Percentiles rank a stretch among this genome's conserved stretches.
These are phyloP conservation scores for Pseudonitzschia pungens DNA, from an alignment of 108 stramenopile genomes.

Conservation along the genomic window DNA sequence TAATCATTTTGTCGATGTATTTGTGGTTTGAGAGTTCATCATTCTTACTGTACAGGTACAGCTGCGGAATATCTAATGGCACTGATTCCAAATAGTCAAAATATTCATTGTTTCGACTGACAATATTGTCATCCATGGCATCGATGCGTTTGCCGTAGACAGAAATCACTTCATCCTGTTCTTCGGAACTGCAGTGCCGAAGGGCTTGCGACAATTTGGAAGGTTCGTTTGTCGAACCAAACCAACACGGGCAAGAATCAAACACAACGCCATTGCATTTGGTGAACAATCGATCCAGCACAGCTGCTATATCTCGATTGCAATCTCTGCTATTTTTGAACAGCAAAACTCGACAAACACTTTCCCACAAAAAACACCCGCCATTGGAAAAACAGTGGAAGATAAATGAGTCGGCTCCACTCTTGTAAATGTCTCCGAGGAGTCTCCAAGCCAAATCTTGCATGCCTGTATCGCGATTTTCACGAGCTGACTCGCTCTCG, in stretches of 20 bases:
- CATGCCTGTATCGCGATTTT: slow-evolving; percentile 22
- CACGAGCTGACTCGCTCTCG: background rate
- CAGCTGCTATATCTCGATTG: background rate
- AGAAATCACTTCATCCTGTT: slow-evolving; percentile 26
- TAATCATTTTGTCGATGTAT: slow-evolving; percentile 44
- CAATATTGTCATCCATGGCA: slow-evolving; percentile 4
- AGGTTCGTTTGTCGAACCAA: slow-evolving; percentile 34
- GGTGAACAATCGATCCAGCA: background rate
- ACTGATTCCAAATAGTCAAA: slow-evolving; percentile 46
- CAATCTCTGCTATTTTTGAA: slow-evolving; percentile 11
- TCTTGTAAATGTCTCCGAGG: slow-evolving; percentile 43
- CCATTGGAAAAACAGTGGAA: slow-evolving; percentile 84
- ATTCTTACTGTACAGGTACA: slow-evolving; percentile 68
- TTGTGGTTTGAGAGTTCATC: slow-evolving; percentile 49
- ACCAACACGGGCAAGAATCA: slow-evolving; percentile 69
- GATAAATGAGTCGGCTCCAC: slow-evolving; percentile 37
- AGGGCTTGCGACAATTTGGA: slow-evolving; percentile 32
- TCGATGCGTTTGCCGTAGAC: slow-evolving; percentile 18
- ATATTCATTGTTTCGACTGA: slow-evolving; percentile 46
- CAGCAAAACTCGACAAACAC: slow-evolving; percentile 53
- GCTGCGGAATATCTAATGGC: slow-evolving; percentile 48
- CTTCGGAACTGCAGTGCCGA: slow-evolving; percentile 30
- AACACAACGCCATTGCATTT: slow-evolving; percentile 62
- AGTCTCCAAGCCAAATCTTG: slow-evolving; percentile 50
- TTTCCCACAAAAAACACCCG: slow-evolving; percentile 87